phyloP scores from a whole-genome alignment of 2,329 filamentous ascomycete genomes.

The Whalleya microplaca region DNA sequence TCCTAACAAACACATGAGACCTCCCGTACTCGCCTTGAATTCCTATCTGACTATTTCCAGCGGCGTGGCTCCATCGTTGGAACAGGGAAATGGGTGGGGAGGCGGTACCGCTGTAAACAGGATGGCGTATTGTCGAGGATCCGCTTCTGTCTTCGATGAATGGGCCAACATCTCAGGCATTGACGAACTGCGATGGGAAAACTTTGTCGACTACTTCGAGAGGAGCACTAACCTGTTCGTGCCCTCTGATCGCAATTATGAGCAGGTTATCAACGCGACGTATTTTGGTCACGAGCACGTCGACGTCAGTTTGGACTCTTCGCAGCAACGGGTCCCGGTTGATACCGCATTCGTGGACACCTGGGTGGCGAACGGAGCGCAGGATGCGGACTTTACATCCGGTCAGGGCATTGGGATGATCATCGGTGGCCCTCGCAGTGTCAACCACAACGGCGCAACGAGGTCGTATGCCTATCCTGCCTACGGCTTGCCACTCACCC shows the following conservation, averaged over 20 bases:
- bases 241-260: conserved; percentile 11
- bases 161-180: conserved; percentile 25
- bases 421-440: conserved; percentile 5
- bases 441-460: conserved; percentile 17
- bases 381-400: conserved; percentile 13
- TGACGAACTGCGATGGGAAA: conserved; percentile 18
- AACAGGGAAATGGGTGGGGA: conserved; percentile 19
- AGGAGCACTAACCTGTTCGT: conserved; percentile 18
- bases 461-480: conserved; percentile 23
- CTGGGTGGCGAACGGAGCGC: conserved; percentile 11
- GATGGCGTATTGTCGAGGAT: conserved; percentile 26
- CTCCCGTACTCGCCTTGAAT: too few species aligned
- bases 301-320: conserved; percentile 14
- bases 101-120: conserved; percentile 24
- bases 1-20: too few species aligned
- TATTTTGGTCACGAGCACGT: conserved; percentile 16
- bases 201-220: conserved; percentile 17
- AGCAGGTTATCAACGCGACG: conserved; percentile 15
- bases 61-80: conserved; percentile 10
- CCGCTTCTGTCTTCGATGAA: conserved; percentile 25
- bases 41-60: background rate
- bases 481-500: conserved; percentile 14
- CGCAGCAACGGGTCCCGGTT: conserved; percentile 1
- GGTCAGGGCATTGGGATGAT: conserved; percentile 26
- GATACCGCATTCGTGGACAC: conserved; percentile 12